Conservation (phyloP, 2,329 filamentous ascomycete genomes). For the Stemphylium vesicarium region DNA sequence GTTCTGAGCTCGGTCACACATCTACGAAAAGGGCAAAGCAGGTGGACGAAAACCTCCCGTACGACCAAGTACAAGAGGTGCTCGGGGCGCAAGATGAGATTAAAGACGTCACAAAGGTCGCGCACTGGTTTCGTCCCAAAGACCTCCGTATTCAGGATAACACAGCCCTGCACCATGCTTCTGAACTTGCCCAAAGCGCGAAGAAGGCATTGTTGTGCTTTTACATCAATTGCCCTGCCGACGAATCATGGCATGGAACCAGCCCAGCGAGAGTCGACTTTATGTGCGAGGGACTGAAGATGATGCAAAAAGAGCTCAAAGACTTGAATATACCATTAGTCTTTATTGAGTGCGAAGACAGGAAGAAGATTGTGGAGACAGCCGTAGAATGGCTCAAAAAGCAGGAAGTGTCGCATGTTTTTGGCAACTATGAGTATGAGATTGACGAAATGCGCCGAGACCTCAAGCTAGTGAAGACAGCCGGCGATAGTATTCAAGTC, state of each 20-base stretch:
- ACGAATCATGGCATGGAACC: conserved; percentile 60
- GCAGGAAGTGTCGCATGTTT: conserved; percentile 55
- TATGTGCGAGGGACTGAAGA: conserved; percentile 52
- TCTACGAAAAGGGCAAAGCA: conserved; percentile 58
- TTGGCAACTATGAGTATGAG: conserved; percentile 57
- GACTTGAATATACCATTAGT: conserved; percentile 58
- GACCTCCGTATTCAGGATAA: conserved; percentile 60
- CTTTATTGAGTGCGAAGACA: conserved; percentile 52
- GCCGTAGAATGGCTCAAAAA: conserved; percentile 54
- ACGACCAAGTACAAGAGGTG: conserved; percentile 49
- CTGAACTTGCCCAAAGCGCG: conserved; percentile 53
- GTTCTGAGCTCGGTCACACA: conserved; percentile 51
- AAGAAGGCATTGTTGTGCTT: conserved; percentile 53
- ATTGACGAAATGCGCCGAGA: conserved; percentile 56
- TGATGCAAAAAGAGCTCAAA: conserved; percentile 56
- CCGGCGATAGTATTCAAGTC: conserved; percentile 48
- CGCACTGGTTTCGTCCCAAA: conserved; percentile 61
- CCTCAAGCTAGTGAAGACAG: conserved; percentile 51
- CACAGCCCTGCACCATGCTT: conserved; percentile 55
- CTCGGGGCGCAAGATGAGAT: conserved; percentile 50
- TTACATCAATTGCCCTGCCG: conserved; percentile 56
- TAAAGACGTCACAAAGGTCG: conserved; percentile 50
- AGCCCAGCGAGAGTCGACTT: conserved; percentile 58
- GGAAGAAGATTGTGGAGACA: conserved; percentile 51
- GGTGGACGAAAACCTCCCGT: conserved; percentile 55